Evolutionary conservation across 805 yeast species (phyloP).

Genomic region (Nakazawaea anatomiae): DNA sequence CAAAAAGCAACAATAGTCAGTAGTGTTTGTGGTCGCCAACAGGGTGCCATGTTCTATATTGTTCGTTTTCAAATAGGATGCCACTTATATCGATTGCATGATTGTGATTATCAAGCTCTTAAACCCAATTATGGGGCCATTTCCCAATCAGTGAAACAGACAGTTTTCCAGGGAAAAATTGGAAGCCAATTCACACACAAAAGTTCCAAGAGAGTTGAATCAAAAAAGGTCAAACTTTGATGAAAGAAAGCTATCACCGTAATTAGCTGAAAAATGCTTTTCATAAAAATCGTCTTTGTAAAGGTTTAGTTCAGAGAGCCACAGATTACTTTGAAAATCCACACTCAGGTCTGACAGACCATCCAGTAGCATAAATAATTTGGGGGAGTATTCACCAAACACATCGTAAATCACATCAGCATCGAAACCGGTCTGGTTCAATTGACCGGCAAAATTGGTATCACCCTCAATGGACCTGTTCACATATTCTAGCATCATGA

Average conservation of each 20-base stretch:
- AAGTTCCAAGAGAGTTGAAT: no score
- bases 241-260: not conserved
- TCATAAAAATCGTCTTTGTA: not conserved
- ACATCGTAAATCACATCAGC: not conserved
- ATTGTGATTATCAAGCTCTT: not conserved
- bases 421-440: not conserved
- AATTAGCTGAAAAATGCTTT: not conserved
- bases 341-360: constrained; percentile 19
- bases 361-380: constrained; percentile 31
- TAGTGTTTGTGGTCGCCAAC: not conserved
- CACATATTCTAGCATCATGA: not conserved
- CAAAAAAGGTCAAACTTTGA: not conserved
- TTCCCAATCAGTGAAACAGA: no score
- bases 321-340: not conserved
- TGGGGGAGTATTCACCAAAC: not conserved
- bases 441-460: not conserved
- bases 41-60: not conserved
- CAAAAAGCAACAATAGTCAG: constrained; percentile 1
- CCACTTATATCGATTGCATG: not conserved
- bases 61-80: not conserved
- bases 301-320: not conserved
- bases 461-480: not conserved
- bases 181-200: no score
- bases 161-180: no score
- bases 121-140: not conserved